Conservation (phyloP, 768 basidiomycete genomes). For the Pulveroboletus sp. region DNA sequence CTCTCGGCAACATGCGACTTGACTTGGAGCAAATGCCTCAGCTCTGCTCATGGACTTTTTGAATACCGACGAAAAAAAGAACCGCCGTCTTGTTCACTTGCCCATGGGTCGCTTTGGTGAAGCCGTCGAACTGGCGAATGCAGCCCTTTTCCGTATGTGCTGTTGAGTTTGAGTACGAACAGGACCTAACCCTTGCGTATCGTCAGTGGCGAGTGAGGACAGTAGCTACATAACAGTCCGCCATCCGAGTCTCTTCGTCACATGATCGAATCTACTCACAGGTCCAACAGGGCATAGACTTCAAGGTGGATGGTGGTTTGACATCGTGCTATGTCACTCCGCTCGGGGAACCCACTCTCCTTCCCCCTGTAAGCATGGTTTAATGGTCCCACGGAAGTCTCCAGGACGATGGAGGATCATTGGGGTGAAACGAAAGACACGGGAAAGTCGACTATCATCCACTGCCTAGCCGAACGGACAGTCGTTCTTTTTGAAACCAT, state of each 20-base stretch:
- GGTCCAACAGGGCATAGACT: conserved; percentile 69
- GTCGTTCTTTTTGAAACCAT: neutral
- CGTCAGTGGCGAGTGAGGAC: conserved; percentile 83
- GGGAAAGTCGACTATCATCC: neutral
- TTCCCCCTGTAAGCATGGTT: conserved; percentile 67
- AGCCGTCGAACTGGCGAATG: conserved; percentile 91
- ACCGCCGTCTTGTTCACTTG: conserved; percentile 84
- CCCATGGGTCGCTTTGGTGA: conserved; percentile 98
- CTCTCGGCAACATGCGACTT: neutral
- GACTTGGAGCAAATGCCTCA: conserved; percentile 27
- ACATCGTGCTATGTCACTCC: conserved; percentile 91
- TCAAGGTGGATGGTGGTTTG: conserved; percentile 94
- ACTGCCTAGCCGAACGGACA: neutral
- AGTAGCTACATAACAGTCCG: conserved; percentile 93
- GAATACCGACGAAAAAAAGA: conserved; percentile 90
- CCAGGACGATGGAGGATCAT: neutral
- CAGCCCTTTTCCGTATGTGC: conserved; percentile 86
- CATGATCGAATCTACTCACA: conserved; percentile 1
- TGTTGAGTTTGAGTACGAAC: conserved; percentile 1
- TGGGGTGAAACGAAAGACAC: neutral
- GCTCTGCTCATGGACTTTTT: conserved; percentile 98
- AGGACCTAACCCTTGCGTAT: conserved; percentile 3
- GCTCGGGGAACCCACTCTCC: conserved; percentile 64
- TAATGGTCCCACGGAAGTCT: conserved; percentile 4
- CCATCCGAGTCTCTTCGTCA: conserved; percentile 7